Conservation (phyloP, 2,329 filamentous ascomycete species). For the Capronia epimyces region DNA sequence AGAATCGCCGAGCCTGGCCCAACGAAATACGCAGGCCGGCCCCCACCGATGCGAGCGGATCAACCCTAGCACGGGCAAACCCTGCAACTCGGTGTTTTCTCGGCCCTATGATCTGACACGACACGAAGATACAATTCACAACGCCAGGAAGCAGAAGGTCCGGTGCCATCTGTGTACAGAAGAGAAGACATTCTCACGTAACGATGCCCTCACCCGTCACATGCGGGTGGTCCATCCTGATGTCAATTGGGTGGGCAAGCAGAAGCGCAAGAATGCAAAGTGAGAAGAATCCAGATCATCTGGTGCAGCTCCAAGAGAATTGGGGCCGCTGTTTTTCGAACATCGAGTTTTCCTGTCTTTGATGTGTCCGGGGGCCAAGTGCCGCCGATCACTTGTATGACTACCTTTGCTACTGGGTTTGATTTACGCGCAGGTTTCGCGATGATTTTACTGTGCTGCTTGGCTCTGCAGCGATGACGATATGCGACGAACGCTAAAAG, state of each 20-base stretch:
- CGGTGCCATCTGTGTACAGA: constrained; percentile 88
- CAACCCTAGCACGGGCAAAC: constrained; percentile 91
- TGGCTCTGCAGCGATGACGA: too few relatives aligned
- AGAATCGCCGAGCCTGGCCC: constrained; percentile 47
- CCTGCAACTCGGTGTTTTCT: constrained; percentile 90
- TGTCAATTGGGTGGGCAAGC: constrained; percentile 70
- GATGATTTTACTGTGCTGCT: too few relatives aligned
- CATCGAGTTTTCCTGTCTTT: too few relatives aligned
- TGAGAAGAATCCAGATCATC: not conserved
- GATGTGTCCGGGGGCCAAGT: too few relatives aligned
- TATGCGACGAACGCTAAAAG: too few relatives aligned
- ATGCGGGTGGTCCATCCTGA: constrained; percentile 93
- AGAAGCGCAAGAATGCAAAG: constrained; percentile 25
- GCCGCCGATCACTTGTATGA: too few relatives aligned
- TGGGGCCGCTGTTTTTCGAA: too few relatives aligned
- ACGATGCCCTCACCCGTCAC: constrained; percentile 88
- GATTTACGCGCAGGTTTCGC: too few relatives aligned
- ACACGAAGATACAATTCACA: constrained; percentile 97
- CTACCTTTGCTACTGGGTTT: too few relatives aligned
- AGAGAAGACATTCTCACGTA: constrained; percentile 94
- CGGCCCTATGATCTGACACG: constrained; percentile 92
- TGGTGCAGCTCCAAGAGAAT: not conserved
- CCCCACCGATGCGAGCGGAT: constrained; percentile 89
- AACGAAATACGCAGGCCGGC: constrained; percentile 81
- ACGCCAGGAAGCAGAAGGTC: constrained; percentile 88